These are phyloP conservation scores for Quercus lobata DNA, from an alignment of 331 rosid genomes.

Conservation along the genomic window DNA sequence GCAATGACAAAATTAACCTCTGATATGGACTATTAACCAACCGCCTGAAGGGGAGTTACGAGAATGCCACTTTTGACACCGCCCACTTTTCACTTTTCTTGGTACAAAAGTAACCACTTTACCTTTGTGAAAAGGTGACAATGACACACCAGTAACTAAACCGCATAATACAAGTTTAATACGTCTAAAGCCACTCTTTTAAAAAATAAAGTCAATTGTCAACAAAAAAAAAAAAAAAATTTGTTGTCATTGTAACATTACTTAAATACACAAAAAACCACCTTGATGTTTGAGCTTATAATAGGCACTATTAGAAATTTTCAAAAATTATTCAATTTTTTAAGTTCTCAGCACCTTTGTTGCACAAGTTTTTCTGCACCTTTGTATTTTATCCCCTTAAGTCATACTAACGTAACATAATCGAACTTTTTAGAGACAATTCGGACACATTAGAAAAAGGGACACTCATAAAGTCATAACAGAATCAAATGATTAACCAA, in stretches of 20 bases:
- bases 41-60: slow-evolving; percentile 24
- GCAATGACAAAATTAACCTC: slow-evolving; percentile 30
- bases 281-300: too few relatives aligned
- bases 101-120: slow-evolving; percentile 53
- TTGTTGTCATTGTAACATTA: too few relatives aligned
- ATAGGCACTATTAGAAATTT: too few relatives aligned
- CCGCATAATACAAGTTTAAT: slow-evolving; percentile 14
- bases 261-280: too few relatives aligned
- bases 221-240: too few relatives aligned
- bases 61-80: slow-evolving; percentile 24
- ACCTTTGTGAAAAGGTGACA: slow-evolving; percentile 44
- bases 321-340: too few relatives aligned
- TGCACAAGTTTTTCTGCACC: too few relatives aligned
- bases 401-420: slow-evolving; percentile 11
- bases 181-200: too few relatives aligned
- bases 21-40: slow-evolving; percentile 23
- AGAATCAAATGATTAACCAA: slow-evolving; percentile 16
- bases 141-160: slow-evolving; percentile 48
- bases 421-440: slow-evolving; percentile 51
- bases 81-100: slow-evolving; percentile 42
- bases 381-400: too few relatives aligned
- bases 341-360: too few relatives aligned
- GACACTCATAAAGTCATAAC: slow-evolving; percentile 20
- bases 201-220: too few relatives aligned
- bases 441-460: slow-evolving; percentile 1